Evolutionary conservation across 345 rosid species (phyloP).

Genomic region (Gossypium herbaceum): DNA sequence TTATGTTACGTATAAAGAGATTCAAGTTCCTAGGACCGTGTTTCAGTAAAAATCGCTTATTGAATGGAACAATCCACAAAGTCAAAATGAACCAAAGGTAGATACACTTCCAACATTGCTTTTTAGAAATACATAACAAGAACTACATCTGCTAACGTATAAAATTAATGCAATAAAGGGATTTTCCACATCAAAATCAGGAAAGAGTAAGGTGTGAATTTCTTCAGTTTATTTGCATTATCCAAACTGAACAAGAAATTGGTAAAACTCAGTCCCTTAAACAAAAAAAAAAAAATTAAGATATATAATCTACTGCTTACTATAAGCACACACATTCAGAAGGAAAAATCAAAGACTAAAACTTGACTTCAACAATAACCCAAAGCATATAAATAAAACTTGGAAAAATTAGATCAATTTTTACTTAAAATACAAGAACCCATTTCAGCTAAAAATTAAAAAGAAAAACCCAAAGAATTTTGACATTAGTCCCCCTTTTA

Average conservation of each 20-base stretch:
- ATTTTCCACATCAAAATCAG: background rate
- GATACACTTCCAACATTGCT: background rate
- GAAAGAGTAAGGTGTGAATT: background rate
- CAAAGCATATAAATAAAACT: background rate
- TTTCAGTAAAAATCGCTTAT: background rate
- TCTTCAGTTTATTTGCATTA: background rate
- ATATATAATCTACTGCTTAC: conserved; percentile 21
- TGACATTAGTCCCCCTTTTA: background rate
- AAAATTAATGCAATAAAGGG: background rate
- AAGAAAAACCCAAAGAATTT: background rate
- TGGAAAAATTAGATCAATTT: background rate
- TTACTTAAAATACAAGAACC: background rate
- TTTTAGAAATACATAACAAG: background rate
- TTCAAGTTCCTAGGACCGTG: background rate
- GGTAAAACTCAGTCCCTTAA: background rate
- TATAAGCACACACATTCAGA: background rate
- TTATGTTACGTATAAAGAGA: background rate
- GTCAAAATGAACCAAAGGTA: background rate
- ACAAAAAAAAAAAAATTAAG: conserved; percentile 15
- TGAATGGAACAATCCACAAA: background rate
- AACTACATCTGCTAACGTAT: background rate
- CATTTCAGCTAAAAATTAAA: background rate
- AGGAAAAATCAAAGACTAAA: background rate
- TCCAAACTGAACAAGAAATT: background rate
- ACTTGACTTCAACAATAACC: background rate